Base-by-base conservation (phyloP, 768 basidiomycete species). In the Cyclocybe cylindracea region DNA sequence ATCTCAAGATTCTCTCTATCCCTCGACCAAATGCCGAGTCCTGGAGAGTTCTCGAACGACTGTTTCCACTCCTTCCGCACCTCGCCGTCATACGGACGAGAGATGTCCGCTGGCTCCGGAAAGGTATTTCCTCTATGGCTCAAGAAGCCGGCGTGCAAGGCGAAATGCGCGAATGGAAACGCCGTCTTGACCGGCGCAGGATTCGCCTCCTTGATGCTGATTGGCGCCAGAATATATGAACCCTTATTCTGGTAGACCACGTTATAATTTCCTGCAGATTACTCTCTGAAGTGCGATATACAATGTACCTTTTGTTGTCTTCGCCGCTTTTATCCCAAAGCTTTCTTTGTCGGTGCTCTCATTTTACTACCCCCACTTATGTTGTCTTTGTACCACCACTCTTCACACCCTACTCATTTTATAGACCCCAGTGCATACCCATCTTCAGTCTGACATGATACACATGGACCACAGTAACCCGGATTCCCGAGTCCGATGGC, bases 141-240 rank as follows among this genome's bases (percentile, higher is more conserved):
- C 83, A 81, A 56, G 83, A 79, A 55, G 80, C 90, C 6, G 91
- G 91, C 7, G 79, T 90, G 10, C 90, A 91, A 67, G 91, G 89
- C 39, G 87, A 90, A 64, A 85, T 93, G 82, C 72, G 75, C 56
- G 79, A 84, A 50, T 93, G 91, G 91, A 77, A 76, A 53, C 76
- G 79, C 42, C 78, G 85, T 46, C 72, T 93, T 32, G 71, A 70
- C 9, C 73, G 82, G 49, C 73, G 79, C 59, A 74, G 80, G 1
- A 78, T 93, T 42, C 74, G 77, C 16, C 68, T 93, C 29, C 70
- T 92, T 47, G 91, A 93, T 61, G 76, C 79, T 11, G 83, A 89
- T 51, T 91, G 91, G 88, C 83, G 76, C 53, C 77, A 79, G 53
- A 69, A 70, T 50, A 66, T 67, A 44, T 54, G 48, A 52, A 24